Conservation (phyloP, 176 grass and related monocot genomes). For the Carex kokanica region DNA sequence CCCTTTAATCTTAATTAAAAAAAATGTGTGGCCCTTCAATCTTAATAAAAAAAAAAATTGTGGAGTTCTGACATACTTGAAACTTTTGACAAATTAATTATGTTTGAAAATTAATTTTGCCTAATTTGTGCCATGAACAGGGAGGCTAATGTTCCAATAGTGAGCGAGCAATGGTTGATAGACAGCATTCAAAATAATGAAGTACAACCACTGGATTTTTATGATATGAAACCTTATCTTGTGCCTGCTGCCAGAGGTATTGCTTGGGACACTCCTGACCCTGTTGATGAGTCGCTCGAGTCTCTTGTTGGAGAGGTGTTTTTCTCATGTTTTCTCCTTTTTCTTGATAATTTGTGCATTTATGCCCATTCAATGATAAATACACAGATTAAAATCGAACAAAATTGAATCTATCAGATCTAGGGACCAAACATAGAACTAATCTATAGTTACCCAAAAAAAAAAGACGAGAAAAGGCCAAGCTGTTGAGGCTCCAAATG, state of each 20-base stretch:
- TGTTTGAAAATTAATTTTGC: neutral
- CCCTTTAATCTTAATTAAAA: no score
- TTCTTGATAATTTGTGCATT: neutral
- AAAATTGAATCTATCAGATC: neutral
- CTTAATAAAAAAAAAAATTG: neutral
- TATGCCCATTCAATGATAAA: no score
- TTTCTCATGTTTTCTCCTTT: neutral
- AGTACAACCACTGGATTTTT: conserved; percentile 53
- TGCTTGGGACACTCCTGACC: conserved; percentile 49
- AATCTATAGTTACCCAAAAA: neutral
- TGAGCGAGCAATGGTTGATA: conserved; percentile 84
- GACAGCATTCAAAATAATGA: conserved; percentile 67
- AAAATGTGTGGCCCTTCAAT: no score
- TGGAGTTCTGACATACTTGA: neutral
- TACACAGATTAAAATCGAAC: neutral
- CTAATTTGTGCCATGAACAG: conserved; percentile 27
- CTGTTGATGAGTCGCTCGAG: conserved; percentile 56
- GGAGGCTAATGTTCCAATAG: conserved; percentile 62
- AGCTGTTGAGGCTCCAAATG: neutral
- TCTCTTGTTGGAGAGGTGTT: conserved; percentile 60
- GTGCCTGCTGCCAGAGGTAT: conserved; percentile 53
- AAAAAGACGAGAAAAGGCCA: neutral
- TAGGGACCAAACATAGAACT: neutral
- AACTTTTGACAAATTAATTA: neutral
- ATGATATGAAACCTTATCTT: conserved; percentile 75